Conservation (phyloP, 2,329 filamentous ascomycete species). For the Nemania sp. region DNA sequence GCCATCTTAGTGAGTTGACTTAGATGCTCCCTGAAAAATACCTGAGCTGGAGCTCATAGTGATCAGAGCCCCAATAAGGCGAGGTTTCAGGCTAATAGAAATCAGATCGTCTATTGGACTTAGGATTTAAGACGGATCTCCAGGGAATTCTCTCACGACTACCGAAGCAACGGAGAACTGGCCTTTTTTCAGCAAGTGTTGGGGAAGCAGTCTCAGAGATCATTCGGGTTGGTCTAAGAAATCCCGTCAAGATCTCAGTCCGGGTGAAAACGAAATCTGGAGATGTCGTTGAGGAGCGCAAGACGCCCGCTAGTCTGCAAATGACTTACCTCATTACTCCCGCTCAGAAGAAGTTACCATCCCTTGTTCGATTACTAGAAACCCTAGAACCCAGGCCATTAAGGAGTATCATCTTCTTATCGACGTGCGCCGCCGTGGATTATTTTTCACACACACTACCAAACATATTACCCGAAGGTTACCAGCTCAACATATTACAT, state of each 20-base stretch:
- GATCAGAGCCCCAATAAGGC: too few relatives aligned
- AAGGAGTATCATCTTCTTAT: conserved; percentile 88
- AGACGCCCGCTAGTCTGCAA: conserved; percentile 88
- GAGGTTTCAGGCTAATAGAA: conserved; percentile 10
- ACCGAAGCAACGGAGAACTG: conserved; percentile 91
- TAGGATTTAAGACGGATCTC: conserved; percentile 91
- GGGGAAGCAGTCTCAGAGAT: conserved; percentile 93
- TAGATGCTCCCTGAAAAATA: neutral
- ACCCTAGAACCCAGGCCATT: conserved; percentile 73
- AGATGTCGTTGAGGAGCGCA: conserved; percentile 72
- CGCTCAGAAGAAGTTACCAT: conserved; percentile 78
- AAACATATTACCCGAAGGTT: conserved; percentile 67
- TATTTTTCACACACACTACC: conserved; percentile 87
- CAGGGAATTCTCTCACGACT: conserved; percentile 81
- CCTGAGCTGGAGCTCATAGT: too few relatives aligned
- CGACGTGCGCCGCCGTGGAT: conserved; percentile 91
- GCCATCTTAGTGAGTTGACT: conserved; percentile 19
- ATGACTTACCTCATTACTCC: conserved; percentile 82
- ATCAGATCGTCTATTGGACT: conserved; percentile 78
- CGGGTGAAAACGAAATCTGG: conserved; percentile 81
- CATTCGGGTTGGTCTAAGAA: conserved; percentile 81
- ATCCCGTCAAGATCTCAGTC: conserved; percentile 92
- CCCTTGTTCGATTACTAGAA: conserved; percentile 70
- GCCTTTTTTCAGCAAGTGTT: conserved; percentile 93
- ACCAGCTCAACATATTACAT: conserved; percentile 78